These are phyloP conservation scores for Colletotrichum scovillei DNA, from an alignment of 2,329 filamentous ascomycete genomes.

Conservation along the genomic window DNA sequence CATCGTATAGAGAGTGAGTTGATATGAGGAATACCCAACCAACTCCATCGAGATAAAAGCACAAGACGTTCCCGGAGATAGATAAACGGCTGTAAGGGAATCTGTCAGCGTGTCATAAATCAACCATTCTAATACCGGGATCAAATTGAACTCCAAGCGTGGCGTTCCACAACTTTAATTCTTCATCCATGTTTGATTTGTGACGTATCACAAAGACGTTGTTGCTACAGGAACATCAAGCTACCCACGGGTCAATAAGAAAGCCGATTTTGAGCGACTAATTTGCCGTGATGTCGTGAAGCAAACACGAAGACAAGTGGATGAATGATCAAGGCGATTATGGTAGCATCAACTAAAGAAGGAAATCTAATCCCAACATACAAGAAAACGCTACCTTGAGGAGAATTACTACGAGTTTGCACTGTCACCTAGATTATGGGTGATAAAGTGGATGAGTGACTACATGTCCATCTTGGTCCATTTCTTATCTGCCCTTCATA, in stretches of 20 bases:
- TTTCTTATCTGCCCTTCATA: too few species aligned
- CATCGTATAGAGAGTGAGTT: neutral
- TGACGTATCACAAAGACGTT: neutral
- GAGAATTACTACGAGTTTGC: too few species aligned
- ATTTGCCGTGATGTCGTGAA: neutral
- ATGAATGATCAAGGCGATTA: too few species aligned
- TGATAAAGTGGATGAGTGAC: neutral
- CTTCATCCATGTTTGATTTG: neutral
- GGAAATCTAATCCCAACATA: neutral
- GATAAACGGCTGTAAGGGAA: neutral
- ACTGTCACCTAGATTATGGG: too few species aligned
- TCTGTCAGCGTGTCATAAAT: neutral
- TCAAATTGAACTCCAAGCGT: neutral
- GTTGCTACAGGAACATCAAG: neutral
- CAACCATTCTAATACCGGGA: neutral
- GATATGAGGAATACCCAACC: neutral
- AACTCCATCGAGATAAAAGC: neutral
- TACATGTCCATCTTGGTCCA: too few species aligned
- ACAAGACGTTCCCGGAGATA: neutral
- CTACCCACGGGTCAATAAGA: neutral
- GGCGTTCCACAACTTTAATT: neutral
- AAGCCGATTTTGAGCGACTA: neutral
- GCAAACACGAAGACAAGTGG: too few species aligned
- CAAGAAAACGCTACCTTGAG: neutral
- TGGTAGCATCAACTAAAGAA: neutral